Base-by-base conservation (phyloP, 805 yeast genomes). In the Priceomyces fermenticarens region DNA sequence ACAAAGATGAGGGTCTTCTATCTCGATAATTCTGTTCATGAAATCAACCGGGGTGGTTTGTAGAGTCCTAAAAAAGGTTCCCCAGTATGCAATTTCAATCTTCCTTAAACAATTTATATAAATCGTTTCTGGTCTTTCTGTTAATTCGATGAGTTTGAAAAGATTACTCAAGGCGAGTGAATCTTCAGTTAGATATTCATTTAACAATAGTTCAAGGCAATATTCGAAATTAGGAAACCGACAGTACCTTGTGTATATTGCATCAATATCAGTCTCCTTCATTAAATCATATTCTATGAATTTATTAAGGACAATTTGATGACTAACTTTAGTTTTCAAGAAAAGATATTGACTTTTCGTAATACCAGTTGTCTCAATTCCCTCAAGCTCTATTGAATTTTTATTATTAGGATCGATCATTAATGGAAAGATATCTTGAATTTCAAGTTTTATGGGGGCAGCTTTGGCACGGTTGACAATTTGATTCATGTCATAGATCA, bases 21-120 rank as follows among this genome's bases (percentile, higher is more conserved):
- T 55, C 6, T 64, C 60, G 33, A 76, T 62, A 23, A 70, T 53
- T 29, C 69, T 57, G 36, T 67, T 58, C 69, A 75, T 67, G 36
- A 74, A 62, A 15, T 64, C 63, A 11, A 74, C 60, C 2, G 82
- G 83, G 0, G 72, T 65, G 27, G 66, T 63, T 3, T 62, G 53
- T 16, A 73, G 53, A 16, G 66, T 59, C 3, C 54, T 47, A 50
- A 78, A 78, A 42, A 77, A 76, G n/a, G 53, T 55, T 3, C 58
- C 38, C 85, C 85, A 80, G 52, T 74, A 75, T 31, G 65, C 69
- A 36, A 73, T 67, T 50, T 80, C 85, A 11, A 78, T 79, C 45
- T 80, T 80, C 26, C 85, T 60, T 27, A 82, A 74, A 49, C 83
- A 78, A 44, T 73, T 77, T 35, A 77, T 63, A 40, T 69, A 71